Conservation (phyloP, 805 yeast species). For the Yarrowia sp. region DNA sequence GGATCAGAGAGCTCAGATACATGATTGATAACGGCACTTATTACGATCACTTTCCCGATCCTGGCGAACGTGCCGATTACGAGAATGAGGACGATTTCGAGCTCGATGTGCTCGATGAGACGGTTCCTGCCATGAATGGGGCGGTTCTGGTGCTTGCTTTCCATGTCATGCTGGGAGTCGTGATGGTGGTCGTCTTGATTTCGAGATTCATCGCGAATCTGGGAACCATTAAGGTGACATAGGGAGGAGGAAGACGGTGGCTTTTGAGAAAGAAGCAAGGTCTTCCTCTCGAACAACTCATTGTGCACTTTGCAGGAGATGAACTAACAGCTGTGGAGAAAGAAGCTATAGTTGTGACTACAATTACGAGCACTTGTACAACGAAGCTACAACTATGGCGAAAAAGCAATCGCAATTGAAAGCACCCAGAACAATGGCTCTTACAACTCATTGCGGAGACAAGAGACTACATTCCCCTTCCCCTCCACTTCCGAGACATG, state of each 20-base stretch:
- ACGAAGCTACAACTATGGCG: too few species aligned
- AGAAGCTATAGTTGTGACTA: too few species aligned
- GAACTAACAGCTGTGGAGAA: too few species aligned
- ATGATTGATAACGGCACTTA: slow-evolving; percentile 28
- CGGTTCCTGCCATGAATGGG: slow-evolving; percentile 8
- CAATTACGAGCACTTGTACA: too few species aligned
- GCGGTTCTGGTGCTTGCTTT: slow-evolving; percentile 18
- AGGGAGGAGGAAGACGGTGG: too few species aligned
- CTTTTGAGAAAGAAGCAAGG: too few species aligned
- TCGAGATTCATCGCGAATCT: slow-evolving; percentile 8
- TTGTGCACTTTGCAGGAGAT: too few species aligned
- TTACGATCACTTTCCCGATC: slow-evolving; percentile 28
- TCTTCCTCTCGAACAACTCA: too few species aligned
- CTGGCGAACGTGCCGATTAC: slow-evolving; percentile 9
- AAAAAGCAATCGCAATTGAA: too few species aligned
- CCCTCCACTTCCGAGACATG: not conserved
- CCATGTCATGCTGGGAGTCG: slow-evolving; percentile 28
- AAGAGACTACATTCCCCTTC: too few species aligned
- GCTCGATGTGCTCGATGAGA: slow-evolving; percentile 26
- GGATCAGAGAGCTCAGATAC: slow-evolving; percentile 4
- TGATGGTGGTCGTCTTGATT: slow-evolving; percentile 1
- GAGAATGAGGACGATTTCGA: slow-evolving; percentile 20
- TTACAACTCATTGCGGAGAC: too few species aligned
- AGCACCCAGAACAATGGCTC: too few species aligned
- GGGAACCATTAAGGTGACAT: slow-evolving; percentile 5